Percentiles rank a stretch among this genome's conserved stretches.
Evolutionary conservation across 1,284 basidiomycete genomes (phyloP).

Genomic region (Bjerkandera adusta): DNA sequence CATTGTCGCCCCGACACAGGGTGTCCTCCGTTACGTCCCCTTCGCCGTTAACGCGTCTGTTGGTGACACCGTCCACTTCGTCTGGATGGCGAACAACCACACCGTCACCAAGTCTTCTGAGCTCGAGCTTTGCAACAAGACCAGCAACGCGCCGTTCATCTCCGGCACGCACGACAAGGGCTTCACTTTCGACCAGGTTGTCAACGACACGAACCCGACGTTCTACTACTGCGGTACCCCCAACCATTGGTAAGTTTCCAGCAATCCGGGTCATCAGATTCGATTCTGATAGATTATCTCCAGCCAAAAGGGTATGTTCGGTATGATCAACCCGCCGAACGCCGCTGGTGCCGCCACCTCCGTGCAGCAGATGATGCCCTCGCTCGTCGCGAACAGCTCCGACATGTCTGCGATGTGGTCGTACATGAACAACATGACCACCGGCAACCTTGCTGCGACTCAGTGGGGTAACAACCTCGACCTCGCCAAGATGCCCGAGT

Average conservation of each 20-base stretch:
- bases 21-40: constrained; percentile 71
- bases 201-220: constrained; percentile 68
- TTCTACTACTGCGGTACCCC: constrained; percentile 74
- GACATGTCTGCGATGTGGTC: constrained; percentile 53
- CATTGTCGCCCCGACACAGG: constrained; percentile 72
- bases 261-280: neutral
- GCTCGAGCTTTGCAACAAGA: constrained; percentile 70
- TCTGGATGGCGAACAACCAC: constrained; percentile 73
- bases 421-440: constrained; percentile 47
- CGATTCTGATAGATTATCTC: too few relatives aligned
- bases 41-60: constrained; percentile 71
- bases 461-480: constrained; percentile 65
- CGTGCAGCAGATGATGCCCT: constrained; percentile 48
- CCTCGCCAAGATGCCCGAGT: constrained; percentile 49
- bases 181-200: constrained; percentile 66
- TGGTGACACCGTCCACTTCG: constrained; percentile 72
- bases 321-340: constrained; percentile 70
- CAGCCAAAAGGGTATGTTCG: constrained; percentile 74
- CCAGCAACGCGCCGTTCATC: constrained; percentile 52
- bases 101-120: constrained; percentile 74
- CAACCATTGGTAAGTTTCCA: constrained; percentile 45
- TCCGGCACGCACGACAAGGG: constrained; percentile 61
- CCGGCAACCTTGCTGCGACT: constrained; percentile 45
- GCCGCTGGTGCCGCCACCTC: constrained; percentile 41
- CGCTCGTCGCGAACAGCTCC: constrained; percentile 48